These are phyloP conservation scores for Turritis glabra DNA, from an alignment of 345 rosid genomes.

Conservation along the genomic window DNA sequence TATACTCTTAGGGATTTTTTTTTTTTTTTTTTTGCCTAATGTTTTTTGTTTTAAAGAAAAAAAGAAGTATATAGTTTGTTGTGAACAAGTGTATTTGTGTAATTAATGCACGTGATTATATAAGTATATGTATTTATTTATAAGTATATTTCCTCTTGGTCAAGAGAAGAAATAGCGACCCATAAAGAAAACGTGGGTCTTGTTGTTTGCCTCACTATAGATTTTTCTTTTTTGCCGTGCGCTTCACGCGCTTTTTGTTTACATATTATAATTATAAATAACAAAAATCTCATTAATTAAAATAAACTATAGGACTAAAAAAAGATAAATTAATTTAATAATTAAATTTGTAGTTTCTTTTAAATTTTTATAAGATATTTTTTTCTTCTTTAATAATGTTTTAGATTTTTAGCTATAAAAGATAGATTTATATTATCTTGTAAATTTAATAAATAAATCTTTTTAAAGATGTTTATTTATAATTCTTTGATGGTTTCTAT, in stretches of 20 bases:
- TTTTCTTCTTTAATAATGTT: background rate
- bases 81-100: background rate
- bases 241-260: slow-evolving; percentile 5
- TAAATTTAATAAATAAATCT: background rate
- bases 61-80: slow-evolving; percentile 15
- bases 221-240: too few relatives aligned
- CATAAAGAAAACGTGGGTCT: slow-evolving; percentile 41
- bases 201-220: background rate
- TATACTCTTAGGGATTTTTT: background rate
- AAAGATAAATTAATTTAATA: background rate
- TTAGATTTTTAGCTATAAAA: background rate
- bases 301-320: background rate
- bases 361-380: too few relatives aligned
- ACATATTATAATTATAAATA: too few relatives aligned
- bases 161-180: slow-evolving; percentile 31
- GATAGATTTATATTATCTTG: background rate
- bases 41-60: background rate
- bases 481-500: background rate
- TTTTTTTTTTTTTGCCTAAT: too few relatives aligned
- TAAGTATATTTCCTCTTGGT: background rate
- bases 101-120: slow-evolving; percentile 37
- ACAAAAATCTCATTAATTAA: background rate
- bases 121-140: background rate
- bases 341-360: background rate
- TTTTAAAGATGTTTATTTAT: background rate